Evolutionary conservation across 176 grass and related monocot species (phyloP).

Genomic region (Chrysopogon serrulatus): DNA sequence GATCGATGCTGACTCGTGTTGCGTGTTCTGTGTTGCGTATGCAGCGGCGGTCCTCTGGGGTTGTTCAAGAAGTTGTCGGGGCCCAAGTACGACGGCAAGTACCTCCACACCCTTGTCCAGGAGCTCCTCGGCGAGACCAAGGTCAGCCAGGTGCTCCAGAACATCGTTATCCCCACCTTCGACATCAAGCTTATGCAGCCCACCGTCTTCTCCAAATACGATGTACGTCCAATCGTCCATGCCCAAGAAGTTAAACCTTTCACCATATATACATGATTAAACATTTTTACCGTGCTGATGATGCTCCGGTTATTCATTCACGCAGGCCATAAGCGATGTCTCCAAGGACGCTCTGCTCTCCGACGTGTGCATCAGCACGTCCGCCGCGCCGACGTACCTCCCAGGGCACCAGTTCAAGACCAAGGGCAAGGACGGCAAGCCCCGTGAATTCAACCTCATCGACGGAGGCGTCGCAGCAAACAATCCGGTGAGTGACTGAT

Average conservation of each 20-base stretch:
- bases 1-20: no score
- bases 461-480: slow-evolving; percentile 71
- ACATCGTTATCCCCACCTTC: slow-evolving; percentile 47
- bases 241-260: not conserved
- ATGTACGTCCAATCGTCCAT: slow-evolving; percentile 19
- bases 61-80: not conserved
- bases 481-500: slow-evolving; percentile 40
- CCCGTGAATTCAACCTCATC: slow-evolving; percentile 55
- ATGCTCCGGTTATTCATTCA: not conserved
- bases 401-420: slow-evolving; percentile 51
- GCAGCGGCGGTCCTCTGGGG: not conserved
- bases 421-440: slow-evolving; percentile 24
- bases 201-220: slow-evolving; percentile 39
- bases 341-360: slow-evolving; percentile 45
- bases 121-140: not conserved
- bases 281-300: not conserved
- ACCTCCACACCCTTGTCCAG: slow-evolving; percentile 23
- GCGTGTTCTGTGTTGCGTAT: not conserved
- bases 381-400: slow-evolving; percentile 43
- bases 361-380: slow-evolving; percentile 60
- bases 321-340: slow-evolving; percentile 13
- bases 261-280: no score
- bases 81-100: slow-evolving; percentile 30
- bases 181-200: slow-evolving; percentile 58
- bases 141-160: slow-evolving; percentile 10